A percentile compares a stretch with the other conserved stretches of the same genome.
Evolutionary conservation across 1,284 basidiomycete species (phyloP).

Genomic region (Abortiporus biennis): DNA sequence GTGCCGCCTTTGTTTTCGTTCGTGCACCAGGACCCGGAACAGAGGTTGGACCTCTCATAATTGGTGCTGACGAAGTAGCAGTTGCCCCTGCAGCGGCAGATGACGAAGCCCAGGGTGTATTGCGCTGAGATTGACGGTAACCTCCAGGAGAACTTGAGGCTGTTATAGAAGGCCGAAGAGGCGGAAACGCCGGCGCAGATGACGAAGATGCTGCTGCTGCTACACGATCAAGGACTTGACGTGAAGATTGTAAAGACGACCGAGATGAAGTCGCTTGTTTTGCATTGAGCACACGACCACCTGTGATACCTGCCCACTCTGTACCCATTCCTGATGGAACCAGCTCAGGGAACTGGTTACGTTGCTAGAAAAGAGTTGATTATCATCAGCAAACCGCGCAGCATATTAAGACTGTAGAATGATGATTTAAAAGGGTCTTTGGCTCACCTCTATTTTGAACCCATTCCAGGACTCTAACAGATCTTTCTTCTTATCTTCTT

Average conservation of each 20-base stretch:
- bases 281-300: conserved; percentile 77
- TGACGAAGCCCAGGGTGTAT: conserved; percentile 51
- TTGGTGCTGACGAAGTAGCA: conserved; percentile 10
- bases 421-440: too few relatives aligned
- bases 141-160: conserved; percentile 25
- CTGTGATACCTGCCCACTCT: conserved; percentile 73
- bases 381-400: neutral
- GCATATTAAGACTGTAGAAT: neutral
- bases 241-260: conserved; percentile 49
- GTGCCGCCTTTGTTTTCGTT: conserved; percentile 26
- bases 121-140: conserved; percentile 39
- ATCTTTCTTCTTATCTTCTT: conserved; percentile 78
- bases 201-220: conserved; percentile 74
- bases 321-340: conserved; percentile 52
- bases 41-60: conserved; percentile 19
- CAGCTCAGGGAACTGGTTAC: conserved; percentile 79
- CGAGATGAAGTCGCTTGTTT: conserved; percentile 68
- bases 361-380: conserved; percentile 50
- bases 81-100: conserved; percentile 19
- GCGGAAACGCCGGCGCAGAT: conserved; percentile 42
- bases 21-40: conserved; percentile 22
- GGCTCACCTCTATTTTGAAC: conserved; percentile 76
- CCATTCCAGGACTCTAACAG: conserved; percentile 77
- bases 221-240: conserved; percentile 82
- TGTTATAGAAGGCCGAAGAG: conserved; percentile 26